Conservation (phyloP, 768 basidiomycete genomes). For the Dentipellis sp. region DNA sequence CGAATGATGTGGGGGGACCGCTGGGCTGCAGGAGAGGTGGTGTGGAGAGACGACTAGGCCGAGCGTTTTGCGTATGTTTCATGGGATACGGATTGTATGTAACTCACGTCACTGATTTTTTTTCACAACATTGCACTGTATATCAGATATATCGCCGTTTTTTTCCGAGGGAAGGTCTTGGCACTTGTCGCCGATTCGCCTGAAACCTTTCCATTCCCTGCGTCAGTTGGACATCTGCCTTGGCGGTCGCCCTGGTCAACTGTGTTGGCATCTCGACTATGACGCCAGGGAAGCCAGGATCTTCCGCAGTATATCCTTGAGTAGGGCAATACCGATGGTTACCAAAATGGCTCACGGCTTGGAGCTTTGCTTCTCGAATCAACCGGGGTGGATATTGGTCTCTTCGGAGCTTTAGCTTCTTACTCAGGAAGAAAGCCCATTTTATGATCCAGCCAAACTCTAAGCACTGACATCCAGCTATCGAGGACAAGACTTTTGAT, state of each 20-base stretch:
- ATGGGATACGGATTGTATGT: not conserved
- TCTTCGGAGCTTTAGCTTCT: too few species aligned
- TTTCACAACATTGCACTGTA: not conserved
- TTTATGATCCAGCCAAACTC: not conserved
- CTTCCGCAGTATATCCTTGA: not conserved
- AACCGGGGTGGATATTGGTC: not conserved
- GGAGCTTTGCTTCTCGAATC: not conserved
- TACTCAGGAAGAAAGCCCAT: too few species aligned
- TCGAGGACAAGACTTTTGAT: too few species aligned
- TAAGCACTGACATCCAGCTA: too few species aligned
- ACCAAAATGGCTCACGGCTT: too few species aligned
- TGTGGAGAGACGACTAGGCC: slow-evolving; percentile 65
- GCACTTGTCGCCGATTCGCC: not conserved
- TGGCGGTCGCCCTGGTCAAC: too few species aligned
- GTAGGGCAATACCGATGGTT: not conserved
- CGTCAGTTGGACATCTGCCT: too few species aligned
- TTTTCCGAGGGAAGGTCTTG: not conserved
- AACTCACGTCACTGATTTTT: not conserved
- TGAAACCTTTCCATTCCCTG: not conserved
- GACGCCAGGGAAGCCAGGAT: not conserved
- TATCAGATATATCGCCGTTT: not conserved
- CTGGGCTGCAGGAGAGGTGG: slow-evolving; percentile 79
- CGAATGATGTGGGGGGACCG: slow-evolving; percentile 83
- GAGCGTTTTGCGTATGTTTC: not conserved
- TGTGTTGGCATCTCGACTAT: too few species aligned